Conservation (phyloP, 306 rosid species). For the Medicago ruthenica region DNA sequence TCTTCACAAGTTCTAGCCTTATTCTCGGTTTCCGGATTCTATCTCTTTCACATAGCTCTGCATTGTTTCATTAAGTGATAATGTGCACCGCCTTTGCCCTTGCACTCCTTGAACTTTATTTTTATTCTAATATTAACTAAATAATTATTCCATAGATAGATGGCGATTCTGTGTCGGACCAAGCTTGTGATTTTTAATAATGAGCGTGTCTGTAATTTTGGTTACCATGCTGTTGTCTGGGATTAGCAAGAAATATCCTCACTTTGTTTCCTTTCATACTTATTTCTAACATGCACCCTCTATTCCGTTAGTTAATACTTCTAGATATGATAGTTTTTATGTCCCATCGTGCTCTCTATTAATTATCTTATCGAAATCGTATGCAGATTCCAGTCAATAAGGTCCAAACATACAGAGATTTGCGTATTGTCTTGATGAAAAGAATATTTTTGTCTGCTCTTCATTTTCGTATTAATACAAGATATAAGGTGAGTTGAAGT, state of each 20-base stretch:
- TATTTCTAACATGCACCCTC: background rate
- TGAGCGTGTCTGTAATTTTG: background rate
- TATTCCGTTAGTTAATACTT: conserved; percentile 15
- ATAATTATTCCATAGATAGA: conserved; percentile 10
- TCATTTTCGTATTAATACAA: conserved; percentile 96
- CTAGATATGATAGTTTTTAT: conserved; percentile 22
- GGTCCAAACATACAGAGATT: conserved; percentile 84
- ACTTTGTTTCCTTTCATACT: conserved; percentile 25
- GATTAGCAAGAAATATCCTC: conserved; percentile 21
- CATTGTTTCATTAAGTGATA: background rate
- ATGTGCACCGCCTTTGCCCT: background rate
- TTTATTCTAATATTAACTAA: background rate
- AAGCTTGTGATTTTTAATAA: background rate
- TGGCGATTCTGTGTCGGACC: conserved; percentile 10
- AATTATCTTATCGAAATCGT: conserved; percentile 31
- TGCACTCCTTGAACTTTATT: too few relatives aligned
- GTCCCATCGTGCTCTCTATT: background rate
- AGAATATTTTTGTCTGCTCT: conserved; percentile 96
- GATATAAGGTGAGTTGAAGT: conserved; percentile 83
- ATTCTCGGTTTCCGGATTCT: conserved; percentile 1
- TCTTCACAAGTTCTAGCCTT: background rate
- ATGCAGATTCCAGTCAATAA: conserved; percentile 93
- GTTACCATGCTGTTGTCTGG: background rate
- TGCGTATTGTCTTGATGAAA: conserved; percentile 96
- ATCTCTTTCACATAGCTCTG: conserved; percentile 21